Conservation (phyloP, 495 filamentous ascomycete species). For the Ramalina intermedia region DNA sequence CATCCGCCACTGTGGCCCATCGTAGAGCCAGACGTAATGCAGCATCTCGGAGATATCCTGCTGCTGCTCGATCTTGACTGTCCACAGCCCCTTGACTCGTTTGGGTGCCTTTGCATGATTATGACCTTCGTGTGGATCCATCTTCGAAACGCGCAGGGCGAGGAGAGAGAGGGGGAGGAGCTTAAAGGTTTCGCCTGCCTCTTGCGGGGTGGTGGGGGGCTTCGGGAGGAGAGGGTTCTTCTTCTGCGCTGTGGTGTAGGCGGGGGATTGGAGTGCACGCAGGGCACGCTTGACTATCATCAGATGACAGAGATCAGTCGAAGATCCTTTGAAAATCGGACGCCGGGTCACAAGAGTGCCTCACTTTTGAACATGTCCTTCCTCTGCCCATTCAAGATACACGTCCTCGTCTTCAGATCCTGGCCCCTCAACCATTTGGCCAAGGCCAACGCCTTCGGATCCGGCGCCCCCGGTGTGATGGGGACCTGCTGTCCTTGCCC, state of each 20-base stretch:
- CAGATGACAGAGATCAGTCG: too few relatives aligned
- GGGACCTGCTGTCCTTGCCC: constrained; percentile 34
- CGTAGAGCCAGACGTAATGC: constrained; percentile 95
- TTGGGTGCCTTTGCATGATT: constrained; percentile 69
- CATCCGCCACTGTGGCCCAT: constrained; percentile 83
- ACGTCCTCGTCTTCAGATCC: constrained; percentile 78
- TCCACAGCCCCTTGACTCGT: constrained; percentile 91
- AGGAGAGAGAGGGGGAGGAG: constrained; percentile 91
- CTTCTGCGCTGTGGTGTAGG: constrained; percentile 64
- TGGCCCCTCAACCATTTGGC: constrained; percentile 79
- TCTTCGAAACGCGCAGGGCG: constrained; percentile 76
- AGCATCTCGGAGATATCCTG: constrained; percentile 82
- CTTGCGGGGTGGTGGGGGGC: constrained; percentile 53
- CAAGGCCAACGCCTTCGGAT: constrained; percentile 76
- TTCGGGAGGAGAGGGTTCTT: constrained; percentile 85
- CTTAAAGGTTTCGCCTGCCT: constrained; percentile 83
- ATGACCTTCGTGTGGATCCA: constrained; percentile 59
- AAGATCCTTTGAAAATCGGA: too few relatives aligned
- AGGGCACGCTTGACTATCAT: constrained; percentile 85
- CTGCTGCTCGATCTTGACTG: constrained; percentile 89
- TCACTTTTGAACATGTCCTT: constrained; percentile 96
- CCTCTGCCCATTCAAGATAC: constrained; percentile 87
- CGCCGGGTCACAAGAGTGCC: background rate
- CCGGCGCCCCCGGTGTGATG: constrained; percentile 53
- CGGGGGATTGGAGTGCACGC: constrained; percentile 77